Percentiles rank a stretch among this genome's conserved stretches.
Conservation (phyloP, 352 stramenopile genomes). For the Phytopythium helicoides region DNA sequence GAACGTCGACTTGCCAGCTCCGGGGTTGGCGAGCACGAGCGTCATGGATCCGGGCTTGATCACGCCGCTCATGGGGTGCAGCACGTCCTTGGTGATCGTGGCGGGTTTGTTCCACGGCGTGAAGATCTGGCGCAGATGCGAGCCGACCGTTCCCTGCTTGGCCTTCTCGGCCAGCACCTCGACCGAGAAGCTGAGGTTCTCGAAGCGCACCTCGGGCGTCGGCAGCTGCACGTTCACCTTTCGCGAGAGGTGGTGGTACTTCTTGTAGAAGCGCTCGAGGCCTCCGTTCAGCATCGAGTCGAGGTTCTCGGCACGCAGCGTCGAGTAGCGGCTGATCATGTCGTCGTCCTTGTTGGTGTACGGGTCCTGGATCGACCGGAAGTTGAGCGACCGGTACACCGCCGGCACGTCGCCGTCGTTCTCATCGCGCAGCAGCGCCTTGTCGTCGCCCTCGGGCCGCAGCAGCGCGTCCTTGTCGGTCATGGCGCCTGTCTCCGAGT, state of each 20-base stretch:
- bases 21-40: conserved; percentile 55
- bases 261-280: conserved; percentile 79
- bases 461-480: not conserved
- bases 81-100: conserved; percentile 37
- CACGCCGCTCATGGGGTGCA: conserved; percentile 59
- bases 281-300: conserved; percentile 71
- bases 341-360: conserved; percentile 53
- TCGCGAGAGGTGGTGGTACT: conserved; percentile 69
- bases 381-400: conserved; percentile 74
- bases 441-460: too few relatives aligned
- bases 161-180: conserved; percentile 38
- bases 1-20: conserved; percentile 61
- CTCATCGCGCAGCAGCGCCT: conserved; percentile 26
- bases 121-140: conserved; percentile 42
- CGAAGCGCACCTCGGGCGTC: conserved; percentile 70
- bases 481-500: too few relatives aligned
- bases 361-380: conserved; percentile 67
- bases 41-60: conserved; percentile 58
- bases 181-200: conserved; percentile 72
- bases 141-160: conserved; percentile 46
- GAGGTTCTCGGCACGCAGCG: conserved; percentile 60
- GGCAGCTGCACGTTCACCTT: conserved; percentile 67
- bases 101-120: conserved; percentile 40
- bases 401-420: conserved; percentile 44
- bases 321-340: conserved; percentile 49